Base-by-base conservation (phyloP, 1,284 basidiomycete species). In the Trichosporon asahii region DNA sequence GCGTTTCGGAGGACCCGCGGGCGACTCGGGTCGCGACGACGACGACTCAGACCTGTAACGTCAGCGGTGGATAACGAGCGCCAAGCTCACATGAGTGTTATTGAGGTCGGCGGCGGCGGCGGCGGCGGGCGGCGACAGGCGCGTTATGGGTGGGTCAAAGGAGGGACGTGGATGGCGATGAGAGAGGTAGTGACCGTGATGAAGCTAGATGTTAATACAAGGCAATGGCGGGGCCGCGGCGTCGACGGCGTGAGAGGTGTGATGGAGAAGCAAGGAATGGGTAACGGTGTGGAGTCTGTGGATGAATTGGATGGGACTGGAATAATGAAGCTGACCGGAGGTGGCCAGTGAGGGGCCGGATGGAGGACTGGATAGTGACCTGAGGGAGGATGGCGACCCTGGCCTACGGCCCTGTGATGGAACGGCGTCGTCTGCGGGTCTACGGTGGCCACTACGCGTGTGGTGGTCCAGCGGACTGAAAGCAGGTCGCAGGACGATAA, bases 1-100 rank as follows among this genome's bases (percentile, higher is more conserved):
- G 6, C 80, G 77, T 25, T 68, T 64, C 6, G 68, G 71, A 40
- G 72, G 76, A 67, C 55, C 68, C n/a, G 35, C 53, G 18, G 71
- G 68, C 23, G 64, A 73, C 23, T 21, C 66, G 66, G 71, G 46
- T 64, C 65, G 63, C 67, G 67, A 68, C 63, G 66, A 66, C 46
- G 68, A 66, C n/a, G 66, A 60, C 31, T 73, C 72, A 25, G 72
- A 66, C 72, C 72, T 70, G 55, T 1, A 14, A 3, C 7, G 63
- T 64, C 23, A 64, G 63, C 57, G 15, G 9, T n/a, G 8, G 12
- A 11, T 25, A 3, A 11, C 3, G 15, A 18, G 2, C 14, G n/a
- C 6, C 7, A 5, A n/a, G 11, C 57, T 29, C 15, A 61, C 57
- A 61, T 61, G 57, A 33, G 14, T 31, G 57, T 14, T 29, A 31